A percentile compares a stretch with the other conserved stretches of the same genome.
Conservation (phyloP, 2,329 filamentous ascomycete genomes). For the Microthyrium microscopicum region DNA sequence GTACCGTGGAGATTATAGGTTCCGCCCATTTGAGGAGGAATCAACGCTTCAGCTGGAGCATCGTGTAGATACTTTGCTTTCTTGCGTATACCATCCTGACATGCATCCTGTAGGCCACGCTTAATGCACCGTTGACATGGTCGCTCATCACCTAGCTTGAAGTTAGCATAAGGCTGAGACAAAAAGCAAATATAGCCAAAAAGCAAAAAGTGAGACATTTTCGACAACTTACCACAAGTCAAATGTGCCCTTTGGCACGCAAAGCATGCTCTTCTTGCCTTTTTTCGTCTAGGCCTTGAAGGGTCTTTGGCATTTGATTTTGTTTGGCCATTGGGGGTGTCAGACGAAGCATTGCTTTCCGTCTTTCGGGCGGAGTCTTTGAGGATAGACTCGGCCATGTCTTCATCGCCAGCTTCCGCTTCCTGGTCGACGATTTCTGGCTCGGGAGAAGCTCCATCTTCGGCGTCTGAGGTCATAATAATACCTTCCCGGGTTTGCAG, state of each 20-base stretch:
- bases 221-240: slow-evolving; percentile 71
- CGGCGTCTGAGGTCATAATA: slow-evolving; percentile 32
- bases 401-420: slow-evolving; percentile 20
- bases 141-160: slow-evolving; percentile 65
- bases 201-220: background rate
- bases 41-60: slow-evolving; percentile 73
- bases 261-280: slow-evolving; percentile 87
- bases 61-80: slow-evolving; percentile 99
- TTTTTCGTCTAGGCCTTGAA: slow-evolving; percentile 76
- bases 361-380: slow-evolving; percentile 4
- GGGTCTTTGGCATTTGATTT: slow-evolving; percentile 63
- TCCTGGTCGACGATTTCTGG: slow-evolving; percentile 27
- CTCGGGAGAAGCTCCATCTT: slow-evolving; percentile 30
- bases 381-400: slow-evolving; percentile 23
- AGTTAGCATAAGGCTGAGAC: background rate
- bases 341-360: slow-evolving; percentile 7
- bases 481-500: slow-evolving; percentile 11
- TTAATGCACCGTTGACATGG: slow-evolving; percentile 92
- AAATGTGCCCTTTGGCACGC: slow-evolving; percentile 94
- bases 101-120: slow-evolving; percentile 74
- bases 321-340: slow-evolving; percentile 11
- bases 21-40: slow-evolving; percentile 59
- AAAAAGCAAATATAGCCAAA: slow-evolving; percentile 1
- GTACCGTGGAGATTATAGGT: slow-evolving; percentile 39
- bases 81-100: slow-evolving; percentile 91